A percentile compares a stretch with the other conserved stretches of the same genome.
Evolutionary conservation across 192 early-diverging fungal species (phyloP).

Genomic region (Linnemannia schmuckeri): DNA sequence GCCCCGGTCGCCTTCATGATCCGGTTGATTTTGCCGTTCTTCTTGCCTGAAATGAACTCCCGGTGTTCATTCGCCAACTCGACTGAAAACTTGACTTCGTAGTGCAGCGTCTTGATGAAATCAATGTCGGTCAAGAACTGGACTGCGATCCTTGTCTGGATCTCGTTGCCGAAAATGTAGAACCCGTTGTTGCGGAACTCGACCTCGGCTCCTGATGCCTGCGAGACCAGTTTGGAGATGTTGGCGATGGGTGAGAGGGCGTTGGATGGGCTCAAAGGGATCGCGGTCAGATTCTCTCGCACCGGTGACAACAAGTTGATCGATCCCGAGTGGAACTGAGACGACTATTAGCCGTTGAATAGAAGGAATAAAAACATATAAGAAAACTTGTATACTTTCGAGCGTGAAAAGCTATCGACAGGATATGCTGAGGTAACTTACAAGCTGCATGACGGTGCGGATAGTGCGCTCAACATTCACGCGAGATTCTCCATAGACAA

Average conservation of each 20-base stretch:
- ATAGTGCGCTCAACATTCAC: constrained; percentile 78
- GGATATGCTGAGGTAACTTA: constrained; percentile 31
- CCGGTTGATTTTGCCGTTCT: constrained; percentile 89
- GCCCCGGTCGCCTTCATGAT: constrained; percentile 78
- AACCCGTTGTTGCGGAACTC: constrained; percentile 65
- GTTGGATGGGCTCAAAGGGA: constrained; percentile 11
- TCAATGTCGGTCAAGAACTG: constrained; percentile 64
- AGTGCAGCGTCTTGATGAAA: constrained; percentile 64
- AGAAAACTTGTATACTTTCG: not conserved
- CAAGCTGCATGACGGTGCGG: constrained; percentile 76
- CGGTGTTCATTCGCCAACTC: constrained; percentile 81
- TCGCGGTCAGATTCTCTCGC: constrained; percentile 28
- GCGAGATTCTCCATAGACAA: constrained; percentile 72
- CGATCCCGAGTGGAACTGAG: constrained; percentile 53
- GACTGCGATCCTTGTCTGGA: constrained; percentile 69
- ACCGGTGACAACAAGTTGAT: constrained; percentile 40
- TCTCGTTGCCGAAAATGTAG: constrained; percentile 76
- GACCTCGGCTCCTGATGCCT: constrained; percentile 68
- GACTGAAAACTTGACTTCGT: constrained; percentile 75
- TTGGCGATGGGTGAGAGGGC: constrained; percentile 44
- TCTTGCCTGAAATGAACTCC: constrained; percentile 89
- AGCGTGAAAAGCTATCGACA: not conserved
- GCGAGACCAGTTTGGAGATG: constrained; percentile 56
- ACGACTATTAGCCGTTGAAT: constrained; percentile 15
- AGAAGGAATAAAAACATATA: not conserved